phyloP scores from a whole-genome alignment of 768 basidiomycete genomes.

The Holtermannia corniformis region DNA sequence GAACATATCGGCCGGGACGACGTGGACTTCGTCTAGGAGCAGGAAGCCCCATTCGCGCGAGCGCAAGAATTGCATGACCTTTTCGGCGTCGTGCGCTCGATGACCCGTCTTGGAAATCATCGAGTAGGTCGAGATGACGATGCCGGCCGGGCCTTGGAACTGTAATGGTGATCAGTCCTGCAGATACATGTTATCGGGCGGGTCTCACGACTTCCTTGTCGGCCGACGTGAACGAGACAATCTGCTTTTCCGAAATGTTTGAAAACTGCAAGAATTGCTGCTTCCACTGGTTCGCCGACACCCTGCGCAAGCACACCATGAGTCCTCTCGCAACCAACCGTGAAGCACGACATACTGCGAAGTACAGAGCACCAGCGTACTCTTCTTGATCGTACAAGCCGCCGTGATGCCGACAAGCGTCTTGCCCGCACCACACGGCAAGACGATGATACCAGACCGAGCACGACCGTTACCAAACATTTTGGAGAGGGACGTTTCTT shows the following conservation, averaged over 20 bases:
- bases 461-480: constrained; percentile 99
- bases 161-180: constrained; percentile 39
- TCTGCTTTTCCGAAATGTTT: constrained; percentile 91
- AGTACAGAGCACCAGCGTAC: constrained; percentile 91
- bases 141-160: constrained; percentile 95
- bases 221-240: constrained; percentile 94
- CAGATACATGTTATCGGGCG: background rate
- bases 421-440: constrained; percentile 97
- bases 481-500: constrained; percentile 95
- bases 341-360: constrained; percentile 73
- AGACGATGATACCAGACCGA: constrained; percentile 92
- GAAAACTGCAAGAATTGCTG: constrained; percentile 98
- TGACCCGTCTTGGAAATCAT: constrained; percentile 99
- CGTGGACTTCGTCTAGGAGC: constrained; percentile 94
- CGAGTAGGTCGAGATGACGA: constrained; percentile 96
- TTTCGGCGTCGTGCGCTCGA: constrained; percentile 96
- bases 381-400: constrained; percentile 98
- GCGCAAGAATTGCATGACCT: constrained; percentile 99
- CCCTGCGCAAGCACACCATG: constrained; percentile 18
- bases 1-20: constrained; percentile 98
- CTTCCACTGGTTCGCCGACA: constrained; percentile 92
- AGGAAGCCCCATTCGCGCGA: constrained; percentile 99
- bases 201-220: constrained; percentile 78
- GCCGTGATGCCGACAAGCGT: constrained; percentile 99
- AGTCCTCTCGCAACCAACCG: background rate